Evolutionary conservation across 305 asterid species (phyloP).

Genomic region (Coffea humblotiana): DNA sequence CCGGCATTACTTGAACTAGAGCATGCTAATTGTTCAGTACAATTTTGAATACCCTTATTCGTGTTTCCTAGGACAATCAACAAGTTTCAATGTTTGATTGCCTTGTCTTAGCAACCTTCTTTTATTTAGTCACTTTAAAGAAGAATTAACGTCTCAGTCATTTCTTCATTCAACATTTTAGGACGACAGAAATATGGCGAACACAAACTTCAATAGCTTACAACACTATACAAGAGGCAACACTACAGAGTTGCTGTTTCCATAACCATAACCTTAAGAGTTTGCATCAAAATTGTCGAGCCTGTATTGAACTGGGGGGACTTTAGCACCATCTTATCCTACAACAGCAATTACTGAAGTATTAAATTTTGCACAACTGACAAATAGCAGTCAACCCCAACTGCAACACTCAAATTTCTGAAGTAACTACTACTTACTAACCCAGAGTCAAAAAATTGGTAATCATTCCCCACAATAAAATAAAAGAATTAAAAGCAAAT

Average conservation of each 20-base stretch:
- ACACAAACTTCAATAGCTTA: not conserved
- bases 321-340: not conserved
- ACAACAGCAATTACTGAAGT: not conserved
- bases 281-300: not conserved
- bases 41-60: not conserved
- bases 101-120: not conserved
- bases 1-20: not conserved
- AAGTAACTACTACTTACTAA: not conserved
- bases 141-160: not conserved
- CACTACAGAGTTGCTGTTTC: not conserved
- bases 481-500: not conserved
- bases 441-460: not conserved
- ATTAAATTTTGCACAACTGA: not conserved
- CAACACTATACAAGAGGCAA: not conserved
- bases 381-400: too few relatives aligned
- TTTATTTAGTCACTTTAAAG: not conserved
- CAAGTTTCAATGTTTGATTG: not conserved
- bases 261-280: not conserved
- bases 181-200: not conserved
- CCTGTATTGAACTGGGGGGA: not conserved
- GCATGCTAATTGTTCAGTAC: not conserved
- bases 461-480: not conserved
- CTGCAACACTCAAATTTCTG: not conserved
- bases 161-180: not conserved
- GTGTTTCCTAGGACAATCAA: not conserved